These are phyloP conservation scores for Rhizopogon vesiculosus DNA, from an alignment of 768 basidiomycete genomes.

Conservation along the genomic window DNA sequence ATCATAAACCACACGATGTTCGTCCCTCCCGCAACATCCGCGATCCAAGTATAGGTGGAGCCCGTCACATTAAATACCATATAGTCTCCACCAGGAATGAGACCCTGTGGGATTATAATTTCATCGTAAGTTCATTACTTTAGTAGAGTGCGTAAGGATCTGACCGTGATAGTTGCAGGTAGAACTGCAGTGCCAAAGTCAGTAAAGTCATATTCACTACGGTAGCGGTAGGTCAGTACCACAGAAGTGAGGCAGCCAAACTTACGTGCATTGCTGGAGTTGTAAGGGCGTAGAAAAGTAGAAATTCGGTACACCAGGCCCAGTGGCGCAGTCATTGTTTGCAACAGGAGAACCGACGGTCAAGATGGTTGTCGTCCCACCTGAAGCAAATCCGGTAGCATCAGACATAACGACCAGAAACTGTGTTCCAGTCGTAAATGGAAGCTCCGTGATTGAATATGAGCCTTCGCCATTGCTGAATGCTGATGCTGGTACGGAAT, in stretches of 20 bases:
- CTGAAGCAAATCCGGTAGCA: constrained; percentile 60
- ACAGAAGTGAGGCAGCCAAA: background rate
- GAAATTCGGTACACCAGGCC: constrained; percentile 42
- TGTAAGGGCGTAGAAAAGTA: constrained; percentile 44
- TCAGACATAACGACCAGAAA: constrained; percentile 69
- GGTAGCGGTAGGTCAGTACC: constrained; percentile 2
- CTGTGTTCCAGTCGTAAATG: constrained; percentile 30
- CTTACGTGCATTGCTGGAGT: constrained; percentile 59
- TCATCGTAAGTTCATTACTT: too few species aligned
- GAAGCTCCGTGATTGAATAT: constrained; percentile 40
- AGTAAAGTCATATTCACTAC: constrained; percentile 43
- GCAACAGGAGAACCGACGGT: constrained; percentile 43
- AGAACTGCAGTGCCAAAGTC: constrained; percentile 39
- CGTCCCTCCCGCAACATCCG: constrained; percentile 55
- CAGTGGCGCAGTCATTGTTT: constrained; percentile 41
- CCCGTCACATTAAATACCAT: constrained; percentile 34
- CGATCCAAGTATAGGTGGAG: constrained; percentile 46
- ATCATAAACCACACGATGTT: constrained; percentile 52
- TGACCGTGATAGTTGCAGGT: constrained; percentile 51
- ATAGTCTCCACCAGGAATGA: constrained; percentile 57
- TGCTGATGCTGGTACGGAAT: constrained; percentile 49
- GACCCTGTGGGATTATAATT: constrained; percentile 33
- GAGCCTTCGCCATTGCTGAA: constrained; percentile 51
- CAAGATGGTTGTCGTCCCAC: constrained; percentile 49
- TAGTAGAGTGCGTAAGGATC: constrained; percentile 4